phyloP scores from a whole-genome alignment of 176 grass and related monocot species.

The Lolium perenne region DNA sequence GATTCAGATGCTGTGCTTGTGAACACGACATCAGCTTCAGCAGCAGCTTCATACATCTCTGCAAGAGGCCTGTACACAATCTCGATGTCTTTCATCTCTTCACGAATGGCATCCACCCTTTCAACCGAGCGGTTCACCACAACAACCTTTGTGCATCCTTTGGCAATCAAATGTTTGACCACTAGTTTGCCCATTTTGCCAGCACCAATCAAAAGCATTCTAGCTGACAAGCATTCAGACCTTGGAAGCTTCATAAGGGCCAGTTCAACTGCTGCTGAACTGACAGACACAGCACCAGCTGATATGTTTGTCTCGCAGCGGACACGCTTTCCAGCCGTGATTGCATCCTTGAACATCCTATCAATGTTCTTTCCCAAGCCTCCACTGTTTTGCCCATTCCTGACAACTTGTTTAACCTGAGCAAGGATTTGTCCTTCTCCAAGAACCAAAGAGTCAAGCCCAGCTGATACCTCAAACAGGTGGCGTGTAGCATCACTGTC shows the following conservation, averaged over 20 bases:
- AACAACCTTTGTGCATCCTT: conserved; percentile 85
- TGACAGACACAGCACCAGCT: conserved; percentile 88
- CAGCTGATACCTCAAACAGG: conserved; percentile 84
- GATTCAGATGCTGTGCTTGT: conserved; percentile 88
- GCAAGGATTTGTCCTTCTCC: conserved; percentile 92
- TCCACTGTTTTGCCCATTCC: conserved; percentile 73
- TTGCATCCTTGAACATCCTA: conserved; percentile 97
- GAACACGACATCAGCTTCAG: conserved; percentile 75
- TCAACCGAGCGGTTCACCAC: conserved; percentile 88
- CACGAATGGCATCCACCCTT: conserved; percentile 74
- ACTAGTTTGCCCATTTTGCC: conserved; percentile 95
- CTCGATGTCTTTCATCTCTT: conserved; percentile 81
- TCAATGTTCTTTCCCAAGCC: conserved; percentile 93
- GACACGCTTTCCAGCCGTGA: conserved; percentile 88
- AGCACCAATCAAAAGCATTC: conserved; percentile 83
- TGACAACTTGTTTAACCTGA: conserved; percentile 94
- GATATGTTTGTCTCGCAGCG: conserved; percentile 86
- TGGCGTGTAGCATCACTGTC: conserved; percentile 81
- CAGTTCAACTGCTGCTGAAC: conserved; percentile 92
- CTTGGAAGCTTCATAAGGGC: conserved; percentile 88
- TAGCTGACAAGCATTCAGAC: conserved; percentile 56
- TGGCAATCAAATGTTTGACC: conserved; percentile 84
- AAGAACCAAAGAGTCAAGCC: conserved; percentile 85
- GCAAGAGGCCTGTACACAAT: conserved; percentile 78
- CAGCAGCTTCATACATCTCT: conserved; percentile 77